These are phyloP conservation scores for Hypoxylon rickii DNA, from an alignment of 495 filamentous ascomycete genomes.

Conservation along the genomic window DNA sequence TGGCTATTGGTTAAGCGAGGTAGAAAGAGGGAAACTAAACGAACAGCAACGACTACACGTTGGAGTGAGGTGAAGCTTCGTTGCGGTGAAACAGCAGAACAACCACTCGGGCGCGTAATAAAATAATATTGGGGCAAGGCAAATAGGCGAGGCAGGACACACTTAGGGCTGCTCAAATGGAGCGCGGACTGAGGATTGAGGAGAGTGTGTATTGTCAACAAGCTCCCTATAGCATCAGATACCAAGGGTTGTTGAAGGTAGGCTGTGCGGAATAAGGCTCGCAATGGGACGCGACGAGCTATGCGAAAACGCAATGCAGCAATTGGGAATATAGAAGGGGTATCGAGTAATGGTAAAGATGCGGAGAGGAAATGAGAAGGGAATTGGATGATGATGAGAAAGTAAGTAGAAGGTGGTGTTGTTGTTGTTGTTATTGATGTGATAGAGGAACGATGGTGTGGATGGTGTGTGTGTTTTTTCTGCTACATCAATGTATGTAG, in stretches of 20 bases:
- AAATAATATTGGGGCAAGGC: too few relatives aligned
- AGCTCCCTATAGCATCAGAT: constrained; percentile 23
- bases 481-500: constrained; percentile 20
- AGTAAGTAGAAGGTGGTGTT: not conserved
- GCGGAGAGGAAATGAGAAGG: constrained; percentile 33
- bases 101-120: too few relatives aligned
- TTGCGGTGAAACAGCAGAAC: too few relatives aligned
- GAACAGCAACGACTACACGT: too few relatives aligned
- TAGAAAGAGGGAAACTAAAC: too few relatives aligned
- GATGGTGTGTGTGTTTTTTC: constrained; percentile 19
- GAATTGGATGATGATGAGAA: constrained; percentile 31
- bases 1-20: too few relatives aligned
- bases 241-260: too few relatives aligned
- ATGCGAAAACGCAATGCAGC: constrained; percentile 15
- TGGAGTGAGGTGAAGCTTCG: too few relatives aligned
- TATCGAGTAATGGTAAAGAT: constrained; percentile 32
- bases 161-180: constrained; percentile 23
- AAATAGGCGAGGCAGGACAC: constrained; percentile 20
- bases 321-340: constrained; percentile 16
- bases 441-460: constrained; percentile 16
- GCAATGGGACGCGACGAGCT: constrained; percentile 27
- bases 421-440: not conserved
- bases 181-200: constrained; percentile 18
- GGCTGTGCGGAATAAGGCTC: constrained; percentile 11
- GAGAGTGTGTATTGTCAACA: constrained; percentile 18